Conservation (phyloP, 495 filamentous ascomycete genomes). For the Melanomma pulvis-pyrius region DNA sequence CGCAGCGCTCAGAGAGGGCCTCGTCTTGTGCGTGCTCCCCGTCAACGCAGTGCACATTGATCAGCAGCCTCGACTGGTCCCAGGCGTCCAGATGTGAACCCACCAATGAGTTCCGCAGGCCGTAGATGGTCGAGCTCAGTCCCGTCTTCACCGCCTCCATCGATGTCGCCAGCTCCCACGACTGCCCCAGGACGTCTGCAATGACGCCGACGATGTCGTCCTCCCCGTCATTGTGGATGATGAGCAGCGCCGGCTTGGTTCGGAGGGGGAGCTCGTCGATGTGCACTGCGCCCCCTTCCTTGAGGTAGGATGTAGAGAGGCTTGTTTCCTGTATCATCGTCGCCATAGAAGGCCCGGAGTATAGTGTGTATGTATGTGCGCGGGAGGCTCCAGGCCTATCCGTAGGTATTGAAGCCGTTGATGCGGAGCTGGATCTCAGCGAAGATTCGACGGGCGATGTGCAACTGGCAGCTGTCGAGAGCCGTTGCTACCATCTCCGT, state of each 20-base stretch:
- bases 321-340: slow-evolving; percentile 36
- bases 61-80: slow-evolving; percentile 47
- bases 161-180: slow-evolving; percentile 32
- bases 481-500: slow-evolving; percentile 39
- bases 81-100: slow-evolving; percentile 26
- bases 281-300: slow-evolving; percentile 38
- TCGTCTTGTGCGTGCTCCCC: slow-evolving; percentile 68
- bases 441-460: slow-evolving; percentile 40
- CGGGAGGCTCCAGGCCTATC: slow-evolving; percentile 22
- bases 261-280: slow-evolving; percentile 40
- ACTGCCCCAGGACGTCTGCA: slow-evolving; percentile 47
- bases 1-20: slow-evolving; percentile 63
- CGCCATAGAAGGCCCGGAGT: slow-evolving; percentile 33
- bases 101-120: slow-evolving; percentile 28
- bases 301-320: slow-evolving; percentile 29
- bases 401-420: slow-evolving; percentile 43
- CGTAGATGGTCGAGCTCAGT: slow-evolving; percentile 37
- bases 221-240: slow-evolving; percentile 42
- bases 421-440: slow-evolving; percentile 41
- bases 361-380: slow-evolving; percentile 4
- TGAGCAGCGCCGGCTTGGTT: slow-evolving; percentile 41
- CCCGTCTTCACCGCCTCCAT: slow-evolving; percentile 33
- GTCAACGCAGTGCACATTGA: slow-evolving; percentile 75
- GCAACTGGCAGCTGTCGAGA: slow-evolving; percentile 32
- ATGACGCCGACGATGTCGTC: slow-evolving; percentile 43